phyloP scores from a whole-genome alignment of 1,139 yeast genomes.

The Arxiozyma slooffiae region DNA sequence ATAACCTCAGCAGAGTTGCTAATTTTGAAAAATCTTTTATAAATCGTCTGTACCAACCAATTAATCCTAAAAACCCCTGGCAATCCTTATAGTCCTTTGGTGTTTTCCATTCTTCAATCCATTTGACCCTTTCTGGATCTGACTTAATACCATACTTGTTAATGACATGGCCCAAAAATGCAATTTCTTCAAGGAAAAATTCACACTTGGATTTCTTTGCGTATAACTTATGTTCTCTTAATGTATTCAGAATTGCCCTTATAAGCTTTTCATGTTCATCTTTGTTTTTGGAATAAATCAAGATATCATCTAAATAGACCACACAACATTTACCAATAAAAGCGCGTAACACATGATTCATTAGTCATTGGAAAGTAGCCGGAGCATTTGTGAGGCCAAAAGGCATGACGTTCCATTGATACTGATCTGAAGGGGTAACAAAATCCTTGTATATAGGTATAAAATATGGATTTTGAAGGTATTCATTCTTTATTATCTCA shows the following conservation, averaged over 20 bases:
- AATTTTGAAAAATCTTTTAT: background rate
- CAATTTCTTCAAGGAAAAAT: background rate
- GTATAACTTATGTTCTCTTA: background rate
- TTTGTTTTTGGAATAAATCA: conserved; percentile 14
- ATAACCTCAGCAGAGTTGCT: background rate
- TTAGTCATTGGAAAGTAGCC: too few relatives aligned
- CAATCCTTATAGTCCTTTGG: background rate
- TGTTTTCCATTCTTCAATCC: background rate
- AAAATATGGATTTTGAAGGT: too few relatives aligned
- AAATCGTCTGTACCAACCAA: background rate
- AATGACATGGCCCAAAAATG: background rate
- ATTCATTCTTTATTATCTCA: too few relatives aligned
- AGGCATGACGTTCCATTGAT: too few relatives aligned
- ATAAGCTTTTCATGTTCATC: conserved; percentile 16
- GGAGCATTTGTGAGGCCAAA: too few relatives aligned
- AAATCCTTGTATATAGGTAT: too few relatives aligned
- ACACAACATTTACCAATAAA: too few relatives aligned
- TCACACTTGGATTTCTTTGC: background rate
- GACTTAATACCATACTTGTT: background rate
- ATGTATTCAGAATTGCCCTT: background rate
- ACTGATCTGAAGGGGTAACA: too few relatives aligned
- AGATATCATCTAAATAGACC: conserved; percentile 5
- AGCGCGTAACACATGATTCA: too few relatives aligned
- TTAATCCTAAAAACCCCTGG: background rate
- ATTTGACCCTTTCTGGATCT: background rate